Percentiles rank a stretch among this genome's conserved stretches.
phyloP scores from a whole-genome alignment of 495 filamentous ascomycete species.

The Lasiosphaeria ovina region DNA sequence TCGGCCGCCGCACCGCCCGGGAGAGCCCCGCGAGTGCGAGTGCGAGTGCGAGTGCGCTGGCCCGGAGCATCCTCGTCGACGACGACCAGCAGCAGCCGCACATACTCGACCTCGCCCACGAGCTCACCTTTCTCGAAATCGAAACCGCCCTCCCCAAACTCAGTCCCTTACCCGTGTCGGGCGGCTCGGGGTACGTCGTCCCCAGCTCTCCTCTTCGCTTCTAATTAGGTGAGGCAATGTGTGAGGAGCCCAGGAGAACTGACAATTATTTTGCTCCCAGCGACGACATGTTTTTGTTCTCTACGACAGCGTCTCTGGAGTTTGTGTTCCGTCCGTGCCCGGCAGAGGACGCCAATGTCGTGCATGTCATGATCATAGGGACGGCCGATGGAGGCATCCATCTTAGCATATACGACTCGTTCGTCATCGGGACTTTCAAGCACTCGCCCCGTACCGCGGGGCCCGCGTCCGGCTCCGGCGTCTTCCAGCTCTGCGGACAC shows the following conservation, averaged over 20 bases:
- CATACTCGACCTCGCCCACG: conserved; percentile 64
- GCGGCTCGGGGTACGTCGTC: conserved; percentile 53
- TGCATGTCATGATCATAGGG: conserved; percentile 80
- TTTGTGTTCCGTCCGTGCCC: conserved; percentile 63
- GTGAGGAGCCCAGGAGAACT: conserved; percentile 11
- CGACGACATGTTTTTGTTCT: conserved; percentile 66
- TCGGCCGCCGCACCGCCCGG: conserved; percentile 34
- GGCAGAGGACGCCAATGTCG: conserved; percentile 62
- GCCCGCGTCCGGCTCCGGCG: background rate
- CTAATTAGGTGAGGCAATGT: background rate
- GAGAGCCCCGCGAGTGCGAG: background rate
- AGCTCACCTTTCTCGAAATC: conserved; percentile 74
- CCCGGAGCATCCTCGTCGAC: conserved; percentile 37
- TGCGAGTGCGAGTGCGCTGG: conserved; percentile 1
- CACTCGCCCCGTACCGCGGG: conserved; percentile 22
- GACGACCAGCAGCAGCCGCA: conserved; percentile 22
- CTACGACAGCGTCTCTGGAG: conserved; percentile 66
- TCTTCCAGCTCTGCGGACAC: conserved; percentile 54
- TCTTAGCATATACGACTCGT: conserved; percentile 85
- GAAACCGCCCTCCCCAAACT: conserved; percentile 79
- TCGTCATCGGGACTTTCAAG: conserved; percentile 71
- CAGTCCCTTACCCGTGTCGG: conserved; percentile 61
- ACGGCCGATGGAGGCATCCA: conserved; percentile 77
- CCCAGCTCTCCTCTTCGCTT: background rate
- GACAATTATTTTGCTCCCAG: conserved; percentile 33